Base-by-base conservation (phyloP, 2,329 filamentous ascomycete genomes). In the Berkeleyomyces basicola region DNA sequence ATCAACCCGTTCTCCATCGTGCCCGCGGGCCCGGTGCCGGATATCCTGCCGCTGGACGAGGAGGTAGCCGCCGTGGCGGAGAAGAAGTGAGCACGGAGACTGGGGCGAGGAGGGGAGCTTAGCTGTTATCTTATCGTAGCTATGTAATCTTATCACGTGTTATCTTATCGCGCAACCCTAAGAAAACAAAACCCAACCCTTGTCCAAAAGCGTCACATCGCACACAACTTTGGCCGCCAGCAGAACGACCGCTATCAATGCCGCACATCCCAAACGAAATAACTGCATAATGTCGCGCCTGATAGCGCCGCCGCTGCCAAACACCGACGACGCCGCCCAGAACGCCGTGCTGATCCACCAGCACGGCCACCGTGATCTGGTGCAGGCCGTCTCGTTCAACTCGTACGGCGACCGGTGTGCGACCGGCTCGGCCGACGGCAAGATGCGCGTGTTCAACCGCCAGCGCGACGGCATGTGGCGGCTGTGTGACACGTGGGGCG, bases 361-460 rank as follows among this genome's bases (percentile, higher is more conserved):
- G 65, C 84, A 90, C 71, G 85, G 85, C 68, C 87, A 91, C 73
- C 82, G 84, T 69, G 88, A 95, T 71, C 79, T 93, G 53, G 87
- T 95, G 60, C 85, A 91, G 67, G 86, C 89, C 62, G 85, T 92
- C 65, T 86, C 89, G 67, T 95, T 95, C 79, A 96, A 96, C 73
- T 85, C 85, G 67, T 95, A 95, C 72, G 92, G 91, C 68, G 91
- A 90, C 69, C 88, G 91, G 68, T 91, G 92, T 77, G 88, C 91
- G 49, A 93, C 90, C 2, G 90, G 90, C 42, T 93, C 90, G 16
- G 88, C 92, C 16, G 92, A 97, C 72, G 92, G 95, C 72, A 89
- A 87, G 72, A 86, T 97, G 69, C 90, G 91, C 71, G 87, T 96
- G 66, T 96, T 92, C 80, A 89, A 92, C 73, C 81, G 86, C 58